Base-by-base conservation (phyloP, 179 eudicot genomes). In the Actinidia arguta region DNA sequence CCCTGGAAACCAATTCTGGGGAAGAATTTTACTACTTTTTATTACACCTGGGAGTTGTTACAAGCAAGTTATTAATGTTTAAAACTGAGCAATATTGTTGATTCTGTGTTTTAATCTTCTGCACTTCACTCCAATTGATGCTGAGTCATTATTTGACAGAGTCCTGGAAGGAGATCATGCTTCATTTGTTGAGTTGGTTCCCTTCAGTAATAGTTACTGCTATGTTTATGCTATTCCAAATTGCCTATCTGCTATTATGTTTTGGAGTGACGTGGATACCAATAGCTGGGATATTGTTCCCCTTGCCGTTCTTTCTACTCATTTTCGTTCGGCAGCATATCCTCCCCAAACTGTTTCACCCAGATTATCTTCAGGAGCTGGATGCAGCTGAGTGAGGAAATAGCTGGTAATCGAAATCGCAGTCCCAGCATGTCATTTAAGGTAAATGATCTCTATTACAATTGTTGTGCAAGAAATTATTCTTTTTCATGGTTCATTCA, bases 1-100 rank as follows among this genome's bases (percentile, higher is more conserved):
- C 86, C 99, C 99, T 0, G 98, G 99, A 86, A 96, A 95, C 86
- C 99, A 96, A 82, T 96, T 91, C 79, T 96, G 98, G 99, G 99
- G 93, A 76, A 86, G 99, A 83, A 90, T 96, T 59, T 73, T 96
- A 72, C 84, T 93, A 73, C 96, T 96, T 81, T 96, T 96, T 81
- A 95, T 96, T 76, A 95, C 98, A 85, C 99, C 99, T 61, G 89
- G 95, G 83, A 92, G 98, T 82, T 85, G 99, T 90, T 93, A 92
- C 90, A 96, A 91, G 99, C 94, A 90, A 75, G 86, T 77, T n/a
- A n/a, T 39, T 22, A 9, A 18, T 4, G 2, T 44, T 22, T 48
- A 36, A 73, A 11, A 39, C 25, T n/a, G 62, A 47, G 61, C 20
- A 9, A 44, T 46, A 27, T 20, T 55, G 61, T 14, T 67, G 48